Percentiles rank a stretch among this genome's conserved stretches.
Evolutionary conservation across 371 early-diverging fungal genomes (phyloP).

Genomic region (Amoeboaphelidium protococcarum): DNA sequence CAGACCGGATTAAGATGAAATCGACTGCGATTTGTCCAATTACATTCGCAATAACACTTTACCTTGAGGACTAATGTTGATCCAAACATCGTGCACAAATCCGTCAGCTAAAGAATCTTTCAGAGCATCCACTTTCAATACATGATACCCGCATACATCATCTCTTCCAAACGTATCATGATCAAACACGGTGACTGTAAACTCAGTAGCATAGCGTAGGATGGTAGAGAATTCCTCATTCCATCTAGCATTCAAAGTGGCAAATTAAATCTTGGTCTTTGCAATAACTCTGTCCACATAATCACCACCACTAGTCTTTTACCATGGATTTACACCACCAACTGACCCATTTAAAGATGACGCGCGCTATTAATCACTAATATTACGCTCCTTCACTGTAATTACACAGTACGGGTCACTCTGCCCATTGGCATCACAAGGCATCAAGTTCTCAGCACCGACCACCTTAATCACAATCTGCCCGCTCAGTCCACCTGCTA

Average conservation of each 20-base stretch:
- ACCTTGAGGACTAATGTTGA: background rate
- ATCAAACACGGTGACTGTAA: background rate
- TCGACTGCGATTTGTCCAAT: background rate
- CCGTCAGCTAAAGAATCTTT: background rate
- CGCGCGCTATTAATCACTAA: too few relatives aligned
- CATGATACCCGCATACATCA: background rate
- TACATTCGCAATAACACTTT: background rate
- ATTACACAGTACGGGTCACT: background rate
- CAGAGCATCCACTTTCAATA: background rate
- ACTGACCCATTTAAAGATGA: too few relatives aligned
- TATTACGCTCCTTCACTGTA: background rate
- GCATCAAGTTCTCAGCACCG: background rate
- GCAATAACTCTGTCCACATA: too few relatives aligned
- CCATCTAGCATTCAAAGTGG: too few relatives aligned
- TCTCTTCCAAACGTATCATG: background rate
- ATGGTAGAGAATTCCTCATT: background rate
- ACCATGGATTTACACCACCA: too few relatives aligned
- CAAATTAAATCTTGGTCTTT: too few relatives aligned
- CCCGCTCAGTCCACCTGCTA: background rate
- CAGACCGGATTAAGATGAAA: background rate
- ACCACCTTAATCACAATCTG: background rate
- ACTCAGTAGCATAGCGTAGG: background rate
- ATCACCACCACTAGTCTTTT: too few relatives aligned
- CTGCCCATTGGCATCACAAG: background rate
- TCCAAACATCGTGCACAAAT: background rate